Evolutionary conservation across 2,329 filamentous ascomycete species (phyloP).

Genomic region (Aspergillus vadensis): DNA sequence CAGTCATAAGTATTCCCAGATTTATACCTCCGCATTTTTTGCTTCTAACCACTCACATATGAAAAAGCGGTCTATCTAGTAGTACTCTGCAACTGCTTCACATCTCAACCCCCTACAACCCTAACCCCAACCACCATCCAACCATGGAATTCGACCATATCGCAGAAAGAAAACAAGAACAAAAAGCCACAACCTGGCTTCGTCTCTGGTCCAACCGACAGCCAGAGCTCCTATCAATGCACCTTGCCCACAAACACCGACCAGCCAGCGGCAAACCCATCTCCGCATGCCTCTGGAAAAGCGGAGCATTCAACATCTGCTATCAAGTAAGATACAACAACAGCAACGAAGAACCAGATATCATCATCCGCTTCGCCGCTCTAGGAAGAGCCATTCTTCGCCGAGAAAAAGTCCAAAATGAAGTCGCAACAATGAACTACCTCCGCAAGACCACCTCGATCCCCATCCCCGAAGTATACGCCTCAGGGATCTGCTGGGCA

Average conservation of each 20-base stretch:
- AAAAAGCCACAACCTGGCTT: not conserved
- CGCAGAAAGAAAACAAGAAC: not conserved
- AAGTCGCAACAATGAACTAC: slow-evolving; percentile 5
- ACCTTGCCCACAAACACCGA: not conserved
- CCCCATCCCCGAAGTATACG: slow-evolving; percentile 6
- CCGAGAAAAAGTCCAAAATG: not conserved
- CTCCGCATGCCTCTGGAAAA: not conserved
- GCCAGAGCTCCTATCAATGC: not conserved
- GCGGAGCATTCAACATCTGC: not conserved
- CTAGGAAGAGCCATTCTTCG: not conserved
- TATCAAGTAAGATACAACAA: not conserved
- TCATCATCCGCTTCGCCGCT: not conserved
- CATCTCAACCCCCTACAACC: too few species aligned
- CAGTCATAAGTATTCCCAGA: too few species aligned
- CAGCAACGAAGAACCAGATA: not conserved
- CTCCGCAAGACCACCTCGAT: not conserved
- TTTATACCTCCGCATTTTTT: too few species aligned
- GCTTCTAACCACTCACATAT: too few species aligned
- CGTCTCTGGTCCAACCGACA: not conserved
- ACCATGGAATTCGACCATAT: not conserved
- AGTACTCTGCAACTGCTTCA: too few species aligned
- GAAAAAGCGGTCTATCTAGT: too few species aligned
- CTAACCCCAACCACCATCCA: too few species aligned
- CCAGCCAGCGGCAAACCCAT: not conserved
- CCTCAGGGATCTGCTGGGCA: slow-evolving; percentile 9